Base-by-base conservation (phyloP, 768 basidiomycete genomes). In the Mycena olivaceomarginata region DNA sequence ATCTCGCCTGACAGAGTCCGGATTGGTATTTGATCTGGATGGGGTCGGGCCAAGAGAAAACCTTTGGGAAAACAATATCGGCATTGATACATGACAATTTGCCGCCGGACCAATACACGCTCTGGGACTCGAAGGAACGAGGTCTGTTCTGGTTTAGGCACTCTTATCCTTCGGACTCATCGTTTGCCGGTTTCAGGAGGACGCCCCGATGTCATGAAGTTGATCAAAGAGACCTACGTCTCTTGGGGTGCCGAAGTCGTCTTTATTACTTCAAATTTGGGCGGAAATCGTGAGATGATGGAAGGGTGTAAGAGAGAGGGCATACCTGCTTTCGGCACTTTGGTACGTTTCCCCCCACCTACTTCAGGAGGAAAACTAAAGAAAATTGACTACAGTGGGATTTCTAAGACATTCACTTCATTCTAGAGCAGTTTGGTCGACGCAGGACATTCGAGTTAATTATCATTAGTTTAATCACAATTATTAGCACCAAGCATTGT, bases 201-300 rank as follows among this genome's bases (percentile, higher is more conserved):
- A 25, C 92, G 95, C 70, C 95, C 95, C 25, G 94, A 96, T 78
- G 90, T 91, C 6, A 94, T 96, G 93, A 92, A 94, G 83, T 87
- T 96, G 64, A 89, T 96, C 79, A 92, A 90, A 83, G 94, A 95
- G 72, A 91, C 87, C 1, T 95, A 95, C 80, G 85, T 88, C n/a
- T 91, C 90, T n/a, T 96, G 94, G 94, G 89, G 91, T 12, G 95
- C 95, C 2, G 95, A 96, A 83, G 92, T 96, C 18, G 92, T 96
- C 15, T 95, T 96, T 84, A 95, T 96, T 81, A 96, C 95, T 16
- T 95, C 94, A 6, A 96, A 96, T 85, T 90, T 88, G 80, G 88
- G 91, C 70, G 95, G 95, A 18, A 96, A 96, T 83, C 88, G 89
- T 53, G 95, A 96, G 82, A 94, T 96, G 86, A 96, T 95, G 91